Evolutionary conservation across 371 early-diverging fungal species (phyloP).

Genomic region (Amoeboaphelidium protococcarum): DNA sequence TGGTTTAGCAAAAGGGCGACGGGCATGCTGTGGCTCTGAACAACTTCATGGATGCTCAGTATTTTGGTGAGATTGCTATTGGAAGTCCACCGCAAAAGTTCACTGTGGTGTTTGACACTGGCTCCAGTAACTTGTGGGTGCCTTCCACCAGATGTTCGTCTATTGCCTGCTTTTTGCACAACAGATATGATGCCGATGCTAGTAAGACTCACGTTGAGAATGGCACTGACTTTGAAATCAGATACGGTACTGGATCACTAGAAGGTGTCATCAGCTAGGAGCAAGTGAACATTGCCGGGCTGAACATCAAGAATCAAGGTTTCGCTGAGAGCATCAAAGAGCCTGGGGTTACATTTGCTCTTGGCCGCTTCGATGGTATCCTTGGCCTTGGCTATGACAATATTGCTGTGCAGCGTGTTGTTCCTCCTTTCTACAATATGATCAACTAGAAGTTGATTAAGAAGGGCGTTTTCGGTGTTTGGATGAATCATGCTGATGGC

Average conservation of each 20-base stretch:
- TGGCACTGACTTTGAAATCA: constrained; percentile 56
- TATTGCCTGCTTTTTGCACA: constrained; percentile 77
- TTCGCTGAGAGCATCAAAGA: constrained; percentile 81
- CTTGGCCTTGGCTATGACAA: constrained; percentile 67
- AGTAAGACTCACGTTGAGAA: constrained; percentile 42
- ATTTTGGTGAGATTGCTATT: constrained; percentile 56
- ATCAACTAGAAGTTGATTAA: constrained; percentile 40
- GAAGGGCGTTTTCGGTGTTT: constrained; percentile 55
- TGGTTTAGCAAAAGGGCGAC: constrained; percentile 1
- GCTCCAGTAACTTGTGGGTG: constrained; percentile 78
- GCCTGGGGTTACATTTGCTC: constrained; percentile 46
- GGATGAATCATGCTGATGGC: constrained; percentile 21
- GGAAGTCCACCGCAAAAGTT: constrained; percentile 70
- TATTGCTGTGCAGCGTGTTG: constrained; percentile 51
- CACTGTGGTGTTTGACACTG: constrained; percentile 55
- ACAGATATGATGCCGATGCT: constrained; percentile 41
- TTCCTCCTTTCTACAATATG: constrained; percentile 78
- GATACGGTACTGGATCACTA: constrained; percentile 68
- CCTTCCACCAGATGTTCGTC: constrained; percentile 76
- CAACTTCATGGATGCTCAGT: constrained; percentile 89
- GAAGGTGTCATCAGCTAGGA: constrained; percentile 71
- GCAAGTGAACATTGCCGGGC: constrained; percentile 36
- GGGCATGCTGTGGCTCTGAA: constrained; percentile 42
- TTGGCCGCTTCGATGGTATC: constrained; percentile 80
- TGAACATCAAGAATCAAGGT: constrained; percentile 27